Evolutionary conservation across 2,329 filamentous ascomycete genomes (phyloP).

Genomic region (Paraconiothyrium brasiliense): DNA sequence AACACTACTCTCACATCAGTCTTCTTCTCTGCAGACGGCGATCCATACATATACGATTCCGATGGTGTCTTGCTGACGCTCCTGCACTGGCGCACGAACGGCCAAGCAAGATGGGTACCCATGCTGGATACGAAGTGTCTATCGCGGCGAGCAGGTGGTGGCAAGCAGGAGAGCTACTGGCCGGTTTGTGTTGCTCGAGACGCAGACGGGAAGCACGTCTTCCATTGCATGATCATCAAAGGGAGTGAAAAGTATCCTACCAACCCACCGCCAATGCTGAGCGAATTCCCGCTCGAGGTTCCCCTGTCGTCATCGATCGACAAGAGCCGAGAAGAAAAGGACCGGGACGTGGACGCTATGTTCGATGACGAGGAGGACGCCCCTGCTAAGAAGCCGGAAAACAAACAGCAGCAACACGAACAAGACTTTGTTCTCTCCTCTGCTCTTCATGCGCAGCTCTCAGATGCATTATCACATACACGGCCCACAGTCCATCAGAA

Average conservation of each 20-base stretch:
- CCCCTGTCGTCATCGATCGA: slow-evolving; percentile 71
- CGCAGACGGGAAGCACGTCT: slow-evolving; percentile 85
- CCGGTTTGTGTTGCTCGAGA: slow-evolving; percentile 91
- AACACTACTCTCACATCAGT: slow-evolving; percentile 79
- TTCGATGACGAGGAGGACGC: slow-evolving; percentile 42
- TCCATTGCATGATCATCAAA: slow-evolving; percentile 99
- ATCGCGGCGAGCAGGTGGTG: slow-evolving; percentile 81
- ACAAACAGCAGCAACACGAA: slow-evolving; percentile 73
- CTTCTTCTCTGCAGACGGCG: slow-evolving; percentile 93
- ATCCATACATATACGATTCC: slow-evolving; percentile 96
- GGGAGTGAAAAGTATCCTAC: slow-evolving; percentile 83
- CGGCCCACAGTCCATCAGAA: slow-evolving; percentile 72
- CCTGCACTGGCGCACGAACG: slow-evolving; percentile 87
- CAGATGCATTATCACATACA: slow-evolving; percentile 76
- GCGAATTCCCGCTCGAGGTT: slow-evolving; percentile 91
- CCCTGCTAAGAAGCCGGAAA: slow-evolving; percentile 29
- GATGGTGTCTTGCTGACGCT: slow-evolving; percentile 88
- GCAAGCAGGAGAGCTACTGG: slow-evolving; percentile 91
- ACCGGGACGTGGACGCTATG: slow-evolving; percentile 47
- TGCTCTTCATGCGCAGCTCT: slow-evolving; percentile 76
- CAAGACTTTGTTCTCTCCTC: slow-evolving; percentile 81
- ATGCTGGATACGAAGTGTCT: slow-evolving; percentile 89
- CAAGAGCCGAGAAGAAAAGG: slow-evolving; percentile 21
- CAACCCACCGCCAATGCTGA: slow-evolving; percentile 87
- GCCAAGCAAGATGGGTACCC: slow-evolving; percentile 89